A percentile compares a stretch with the other conserved stretches of the same genome.
These are phyloP conservation scores for Cetraspora pellucida DNA, from an alignment of 192 early-diverging fungal species.

Conservation along the genomic window DNA sequence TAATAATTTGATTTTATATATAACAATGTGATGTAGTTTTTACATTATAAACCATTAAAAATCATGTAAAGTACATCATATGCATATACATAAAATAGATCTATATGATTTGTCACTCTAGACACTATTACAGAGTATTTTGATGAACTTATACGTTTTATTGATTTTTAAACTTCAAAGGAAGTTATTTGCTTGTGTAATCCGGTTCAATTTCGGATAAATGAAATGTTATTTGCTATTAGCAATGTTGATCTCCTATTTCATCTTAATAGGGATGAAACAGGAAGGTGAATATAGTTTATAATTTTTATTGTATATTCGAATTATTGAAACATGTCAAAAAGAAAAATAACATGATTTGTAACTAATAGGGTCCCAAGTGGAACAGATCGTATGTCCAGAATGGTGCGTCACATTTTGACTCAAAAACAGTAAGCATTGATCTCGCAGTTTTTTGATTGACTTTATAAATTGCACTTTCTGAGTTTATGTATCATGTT, in stretches of 20 bases:
- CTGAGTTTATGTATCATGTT: not conserved
- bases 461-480: not conserved
- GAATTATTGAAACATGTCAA: not conserved
- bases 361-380: not conserved
- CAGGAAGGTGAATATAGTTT: slow-evolving; percentile 40
- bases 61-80: too few species aligned
- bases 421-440: slow-evolving; percentile 68
- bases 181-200: slow-evolving; percentile 62
- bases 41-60: too few species aligned
- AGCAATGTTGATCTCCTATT: slow-evolving; percentile 77
- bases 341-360: too few species aligned
- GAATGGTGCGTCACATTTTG: slow-evolving; percentile 75
- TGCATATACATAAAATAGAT: too few species aligned
- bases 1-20: slow-evolving; percentile 10
- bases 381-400: slow-evolving; percentile 26
- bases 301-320: not conserved
- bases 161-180: not conserved
- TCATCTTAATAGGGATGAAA: slow-evolving; percentile 71
- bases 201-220: slow-evolving; percentile 81
- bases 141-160: not conserved
- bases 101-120: too few species aligned
- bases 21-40: too few species aligned
- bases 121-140: too few species aligned
- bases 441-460: not conserved
- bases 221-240: slow-evolving; percentile 80